phyloP scores from a whole-genome alignment of 1,284 basidiomycete species.

The Cryptococcus sp. region DNA sequence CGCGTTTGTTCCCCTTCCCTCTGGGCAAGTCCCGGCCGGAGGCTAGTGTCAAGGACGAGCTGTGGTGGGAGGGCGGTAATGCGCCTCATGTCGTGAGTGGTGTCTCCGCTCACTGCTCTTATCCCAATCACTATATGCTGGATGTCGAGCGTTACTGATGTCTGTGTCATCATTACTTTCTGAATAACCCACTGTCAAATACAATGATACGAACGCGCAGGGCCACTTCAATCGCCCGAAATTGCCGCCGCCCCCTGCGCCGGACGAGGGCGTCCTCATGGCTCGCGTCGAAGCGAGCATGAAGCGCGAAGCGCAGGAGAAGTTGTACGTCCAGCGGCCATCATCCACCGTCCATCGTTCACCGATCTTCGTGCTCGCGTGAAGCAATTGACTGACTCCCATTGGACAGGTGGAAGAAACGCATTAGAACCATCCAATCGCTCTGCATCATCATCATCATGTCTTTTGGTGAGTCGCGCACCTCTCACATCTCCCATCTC shows the following conservation, averaged over 20 bases:
- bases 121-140: too few relatives aligned
- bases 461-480: slow-evolving; percentile 29
- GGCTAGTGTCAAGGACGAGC: slow-evolving; percentile 38
- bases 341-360: background rate
- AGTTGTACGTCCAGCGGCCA: slow-evolving; percentile 16
- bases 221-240: slow-evolving; percentile 44
- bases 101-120: background rate
- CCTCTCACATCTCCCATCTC: background rate
- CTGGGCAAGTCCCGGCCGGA: slow-evolving; percentile 39
- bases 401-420: slow-evolving; percentile 34
- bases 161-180: too few relatives aligned
- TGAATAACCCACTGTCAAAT: background rate
- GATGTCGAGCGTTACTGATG: too few relatives aligned
- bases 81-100: slow-evolving; percentile 43
- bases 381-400: background rate
- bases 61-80: slow-evolving; percentile 49
- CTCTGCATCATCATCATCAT: slow-evolving; percentile 34
- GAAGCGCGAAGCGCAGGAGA: slow-evolving; percentile 30
- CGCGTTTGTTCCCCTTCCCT: slow-evolving; percentile 42
- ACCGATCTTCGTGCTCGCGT: background rate
- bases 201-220: slow-evolving; percentile 11
- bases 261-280: slow-evolving; percentile 25
- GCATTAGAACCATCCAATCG: slow-evolving; percentile 34
- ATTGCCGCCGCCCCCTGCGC: slow-evolving; percentile 22
- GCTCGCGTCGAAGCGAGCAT: slow-evolving; percentile 31